Evolutionary conservation across 495 filamentous ascomycete species (phyloP).

Genomic region (Annulohypoxylon maeteangense): DNA sequence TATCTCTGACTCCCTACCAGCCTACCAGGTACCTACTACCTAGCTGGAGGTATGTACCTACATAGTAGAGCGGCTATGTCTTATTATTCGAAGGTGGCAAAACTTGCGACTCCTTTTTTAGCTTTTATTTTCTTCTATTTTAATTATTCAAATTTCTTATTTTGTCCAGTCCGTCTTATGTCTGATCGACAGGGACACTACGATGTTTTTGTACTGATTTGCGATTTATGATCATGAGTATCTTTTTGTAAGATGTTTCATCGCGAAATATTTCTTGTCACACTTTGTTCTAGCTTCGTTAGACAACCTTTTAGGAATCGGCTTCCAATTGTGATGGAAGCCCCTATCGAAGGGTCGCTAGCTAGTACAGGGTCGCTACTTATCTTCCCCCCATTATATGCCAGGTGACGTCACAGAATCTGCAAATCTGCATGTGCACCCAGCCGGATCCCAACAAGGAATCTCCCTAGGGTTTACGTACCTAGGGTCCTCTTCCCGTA

Average conservation of each 20-base stretch:
- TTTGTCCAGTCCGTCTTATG: neutral
- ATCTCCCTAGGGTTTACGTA: slow-evolving; percentile 24
- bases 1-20: neutral
- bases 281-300: neutral
- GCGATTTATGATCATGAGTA: slow-evolving; percentile 14
- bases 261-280: slow-evolving; percentile 4
- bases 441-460: slow-evolving; percentile 35
- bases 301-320: neutral
- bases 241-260: slow-evolving; percentile 19
- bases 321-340: slow-evolving; percentile 5
- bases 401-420: slow-evolving; percentile 42
- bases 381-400: slow-evolving; percentile 18
- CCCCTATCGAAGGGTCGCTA: slow-evolving; percentile 27
- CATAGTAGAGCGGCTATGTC: neutral
- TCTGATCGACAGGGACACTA: slow-evolving; percentile 33
- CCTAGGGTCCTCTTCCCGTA: slow-evolving; percentile 29
- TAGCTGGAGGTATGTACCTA: neutral
- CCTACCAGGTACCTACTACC: neutral
- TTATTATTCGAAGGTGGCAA: slow-evolving; percentile 20
- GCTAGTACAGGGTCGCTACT: slow-evolving; percentile 14
- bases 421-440: slow-evolving; percentile 45
- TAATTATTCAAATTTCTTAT: neutral
- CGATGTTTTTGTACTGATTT: neutral
- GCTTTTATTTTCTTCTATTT: slow-evolving; percentile 2
- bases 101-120: slow-evolving; percentile 12